phyloP scores from a whole-genome alignment of 352 stramenopile genomes.

The Phytophthora europaea region DNA sequence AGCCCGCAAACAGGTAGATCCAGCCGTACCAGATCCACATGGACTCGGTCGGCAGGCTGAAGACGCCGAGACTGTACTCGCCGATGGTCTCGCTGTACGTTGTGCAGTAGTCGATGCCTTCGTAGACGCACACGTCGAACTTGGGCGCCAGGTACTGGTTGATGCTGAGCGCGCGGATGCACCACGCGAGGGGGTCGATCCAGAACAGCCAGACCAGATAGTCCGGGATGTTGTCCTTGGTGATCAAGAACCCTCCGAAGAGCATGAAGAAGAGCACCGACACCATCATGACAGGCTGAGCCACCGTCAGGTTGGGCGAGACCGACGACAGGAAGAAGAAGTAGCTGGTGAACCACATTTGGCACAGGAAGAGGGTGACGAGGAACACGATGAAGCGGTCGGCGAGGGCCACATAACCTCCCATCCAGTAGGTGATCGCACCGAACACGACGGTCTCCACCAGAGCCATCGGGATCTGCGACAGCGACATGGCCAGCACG shows the following conservation, averaged over 20 bases:
- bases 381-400: constrained; percentile 71
- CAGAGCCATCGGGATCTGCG: constrained; percentile 62
- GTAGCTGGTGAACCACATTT: constrained; percentile 76
- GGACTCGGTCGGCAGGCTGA: constrained; percentile 50
- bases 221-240: constrained; percentile 61
- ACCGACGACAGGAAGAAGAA: constrained; percentile 77
- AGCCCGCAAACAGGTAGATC: constrained; percentile 56
- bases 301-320: constrained; percentile 60
- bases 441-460: constrained; percentile 88
- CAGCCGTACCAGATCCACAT: constrained; percentile 69
- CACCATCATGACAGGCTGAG: constrained; percentile 69
- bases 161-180: constrained; percentile 59
- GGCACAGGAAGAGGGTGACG: constrained; percentile 67
- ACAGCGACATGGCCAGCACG: constrained; percentile 65
- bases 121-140: constrained; percentile 61
- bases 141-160: constrained; percentile 63
- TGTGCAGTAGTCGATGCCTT: constrained; percentile 66
- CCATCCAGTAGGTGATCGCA: constrained; percentile 90
- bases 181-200: constrained; percentile 79
- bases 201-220: constrained; percentile 84
- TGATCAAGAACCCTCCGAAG: constrained; percentile 74
- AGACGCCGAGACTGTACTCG: constrained; percentile 57
- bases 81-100: too few species aligned
- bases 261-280: constrained; percentile 74
- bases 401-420: constrained; percentile 65